Evolutionary conservation across 2,329 filamentous ascomycete species (phyloP).

Genomic region (Didymella pinodella): DNA sequence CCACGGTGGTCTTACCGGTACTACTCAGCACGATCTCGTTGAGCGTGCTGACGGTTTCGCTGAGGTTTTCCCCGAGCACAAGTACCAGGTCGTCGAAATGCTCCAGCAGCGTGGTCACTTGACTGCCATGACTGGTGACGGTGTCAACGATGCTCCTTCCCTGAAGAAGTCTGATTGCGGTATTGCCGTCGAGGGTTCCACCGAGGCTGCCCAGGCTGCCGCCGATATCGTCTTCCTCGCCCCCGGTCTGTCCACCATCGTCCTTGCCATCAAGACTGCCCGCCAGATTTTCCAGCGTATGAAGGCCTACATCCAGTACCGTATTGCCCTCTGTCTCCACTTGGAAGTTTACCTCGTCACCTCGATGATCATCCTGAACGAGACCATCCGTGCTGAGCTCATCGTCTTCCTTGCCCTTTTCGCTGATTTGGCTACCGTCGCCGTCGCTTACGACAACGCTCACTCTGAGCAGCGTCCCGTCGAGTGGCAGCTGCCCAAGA

Average conservation of each 20-base stretch:
- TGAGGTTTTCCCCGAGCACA: conserved; percentile 78
- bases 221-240: conserved; percentile 79
- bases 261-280: conserved; percentile 76
- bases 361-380: conserved; percentile 81
- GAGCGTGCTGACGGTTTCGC: conserved; percentile 78
- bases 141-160: conserved; percentile 76
- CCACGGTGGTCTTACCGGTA: conserved; percentile 75
- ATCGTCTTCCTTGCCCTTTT: conserved; percentile 83
- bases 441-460: conserved; percentile 80
- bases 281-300: conserved; percentile 80
- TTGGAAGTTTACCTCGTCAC: conserved; percentile 79
- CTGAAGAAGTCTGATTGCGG: conserved; percentile 78
- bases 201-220: conserved; percentile 75
- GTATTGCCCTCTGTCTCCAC: conserved; percentile 77
- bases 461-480: conserved; percentile 77
- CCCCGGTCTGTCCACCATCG: conserved; percentile 74
- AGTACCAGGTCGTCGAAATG: conserved; percentile 80
- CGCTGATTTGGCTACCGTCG: conserved; percentile 80
- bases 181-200: conserved; percentile 76
- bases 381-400: conserved; percentile 74
- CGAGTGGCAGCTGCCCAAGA: conserved; percentile 83
- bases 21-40: conserved; percentile 77
- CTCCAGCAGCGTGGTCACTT: conserved; percentile 75
- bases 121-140: conserved; percentile 79
- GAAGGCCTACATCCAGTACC: conserved; percentile 80